Base-by-base conservation (phyloP, 2,329 filamentous ascomycete genomes). In the Stachybotrys chartarum region DNA sequence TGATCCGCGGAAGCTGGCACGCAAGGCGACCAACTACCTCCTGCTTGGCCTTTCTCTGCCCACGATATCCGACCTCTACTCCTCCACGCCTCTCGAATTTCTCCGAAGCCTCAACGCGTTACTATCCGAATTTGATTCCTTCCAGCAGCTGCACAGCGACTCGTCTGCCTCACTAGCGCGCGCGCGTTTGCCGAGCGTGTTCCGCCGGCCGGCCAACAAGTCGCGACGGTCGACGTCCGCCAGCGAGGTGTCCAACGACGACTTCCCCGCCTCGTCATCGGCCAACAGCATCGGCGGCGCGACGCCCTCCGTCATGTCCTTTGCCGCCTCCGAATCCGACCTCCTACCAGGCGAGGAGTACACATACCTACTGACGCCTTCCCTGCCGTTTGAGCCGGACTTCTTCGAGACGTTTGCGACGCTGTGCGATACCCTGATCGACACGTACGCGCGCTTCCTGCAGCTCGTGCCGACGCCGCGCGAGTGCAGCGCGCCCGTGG, bases 351-450 rank as follows among this genome's bases (percentile, higher is more conserved):
- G 91, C 44, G 91, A 96, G 66, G 90, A 95, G 65, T 99, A 97
- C 70, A 84, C 85, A 0, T 86, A 93, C 68, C 79, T 99, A 1
- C 80, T 97, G 18, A 97, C 93, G n/a, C 94, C 94, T 0, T 87
- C 86, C 16, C 75, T 99, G 51, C 94, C 94, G 0, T 99, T 99
- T 67, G 92, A 97, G 60, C 94, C 94, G 0, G 94, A 99, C 72
- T 99, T 96, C 66, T 94, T 93, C 70, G 91, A 95, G 74, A 97
- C 92, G 0, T 97, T 97, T 74, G 88, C 91, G 14, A 97, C 94
- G 12, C 79, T 99, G 7, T 97, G 94, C 74, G 94, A 99, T 68
- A 90, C 96, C 3, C 76, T 99, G 58, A 95, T 97, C 64, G 94
- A 97, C 70, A 90, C 86, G 66, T 99, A 99, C 73, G 85, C 85